Evolutionary conservation across 1,284 basidiomycete genomes (phyloP).

Genomic region (Ustilago crameri): DNA sequence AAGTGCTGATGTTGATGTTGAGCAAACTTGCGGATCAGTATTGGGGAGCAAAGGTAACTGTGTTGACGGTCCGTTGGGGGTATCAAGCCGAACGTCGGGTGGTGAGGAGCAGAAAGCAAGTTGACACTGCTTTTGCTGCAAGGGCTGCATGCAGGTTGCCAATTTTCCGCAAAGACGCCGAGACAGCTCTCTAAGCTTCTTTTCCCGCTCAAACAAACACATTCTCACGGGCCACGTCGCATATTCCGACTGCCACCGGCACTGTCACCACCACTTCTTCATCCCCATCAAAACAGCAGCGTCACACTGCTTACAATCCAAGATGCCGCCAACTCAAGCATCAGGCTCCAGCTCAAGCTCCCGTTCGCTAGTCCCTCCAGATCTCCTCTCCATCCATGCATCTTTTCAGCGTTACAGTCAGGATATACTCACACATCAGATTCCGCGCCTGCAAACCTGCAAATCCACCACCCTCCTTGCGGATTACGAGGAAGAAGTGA

Average conservation of each 20-base stretch:
- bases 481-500: conserved; percentile 49
- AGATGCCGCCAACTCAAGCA: conserved; percentile 16
- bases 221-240: background rate
- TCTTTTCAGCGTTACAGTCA: conserved; percentile 38
- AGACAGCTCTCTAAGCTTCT: background rate
- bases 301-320: background rate
- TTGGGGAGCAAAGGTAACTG: background rate
- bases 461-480: conserved; percentile 25
- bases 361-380: conserved; percentile 23
- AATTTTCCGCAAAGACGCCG: conserved; percentile 1
- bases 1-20: background rate
- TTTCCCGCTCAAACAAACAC: background rate
- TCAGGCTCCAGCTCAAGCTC: conserved; percentile 24
- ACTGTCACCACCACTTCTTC: background rate
- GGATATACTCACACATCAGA: conserved; percentile 49
- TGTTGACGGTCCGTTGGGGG: background rate
- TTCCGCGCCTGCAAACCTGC: conserved; percentile 42
- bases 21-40: no score
- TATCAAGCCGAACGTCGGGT: background rate
- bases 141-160: conserved; percentile 7
- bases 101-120: background rate
- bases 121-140: conserved; percentile 2
- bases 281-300: background rate
- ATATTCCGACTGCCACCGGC: background rate
- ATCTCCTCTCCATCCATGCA: conserved; percentile 30